Evolutionary conservation across 2,329 filamentous ascomycete species (phyloP).

Genomic region (Claviceps lovelessii): DNA sequence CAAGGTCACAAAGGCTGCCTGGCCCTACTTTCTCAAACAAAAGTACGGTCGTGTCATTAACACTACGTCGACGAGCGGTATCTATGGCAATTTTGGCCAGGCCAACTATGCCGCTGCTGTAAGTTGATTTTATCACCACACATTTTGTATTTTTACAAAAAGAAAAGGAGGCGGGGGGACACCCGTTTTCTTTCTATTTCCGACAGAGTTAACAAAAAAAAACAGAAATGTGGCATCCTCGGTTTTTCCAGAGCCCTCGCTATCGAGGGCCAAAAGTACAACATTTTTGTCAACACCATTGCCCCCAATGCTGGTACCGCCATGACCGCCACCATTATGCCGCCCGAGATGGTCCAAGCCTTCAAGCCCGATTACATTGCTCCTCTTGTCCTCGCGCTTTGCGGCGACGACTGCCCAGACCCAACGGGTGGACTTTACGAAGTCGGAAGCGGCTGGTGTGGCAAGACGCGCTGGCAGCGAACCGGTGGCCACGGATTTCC

Average conservation of each 20-base stretch:
- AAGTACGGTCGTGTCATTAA: slow-evolving; percentile 96
- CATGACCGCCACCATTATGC: slow-evolving; percentile 89
- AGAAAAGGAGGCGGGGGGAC: too few species aligned
- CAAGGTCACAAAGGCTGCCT: slow-evolving; percentile 92
- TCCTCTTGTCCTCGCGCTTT: slow-evolving; percentile 73
- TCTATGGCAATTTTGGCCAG: slow-evolving; percentile 98
- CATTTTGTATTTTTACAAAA: too few species aligned
- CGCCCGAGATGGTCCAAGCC: slow-evolving; percentile 93
- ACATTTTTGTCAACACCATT: slow-evolving; percentile 96
- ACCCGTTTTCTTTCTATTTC: neutral
- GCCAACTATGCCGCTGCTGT: slow-evolving; percentile 89
- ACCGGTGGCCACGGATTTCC: slow-evolving; percentile 84
- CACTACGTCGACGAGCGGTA: slow-evolving; percentile 90
- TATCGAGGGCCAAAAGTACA: slow-evolving; percentile 88
- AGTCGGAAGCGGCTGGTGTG: slow-evolving; percentile 87
- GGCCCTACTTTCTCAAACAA: slow-evolving; percentile 95
- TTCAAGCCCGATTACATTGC: slow-evolving; percentile 99
- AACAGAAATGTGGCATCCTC: slow-evolving; percentile 75
- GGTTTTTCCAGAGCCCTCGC: slow-evolving; percentile 90
- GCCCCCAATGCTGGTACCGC: slow-evolving; percentile 92
- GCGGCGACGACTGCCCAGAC: slow-evolving; percentile 72
- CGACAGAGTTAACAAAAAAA: slow-evolving; percentile 1
- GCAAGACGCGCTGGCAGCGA: slow-evolving; percentile 87
- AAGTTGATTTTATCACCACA: slow-evolving; percentile 23
- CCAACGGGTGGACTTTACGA: slow-evolving; percentile 83